Evolutionary conservation across 495 filamentous ascomycete species (phyloP).

Genomic region (Aspergillus coremiiformis): DNA sequence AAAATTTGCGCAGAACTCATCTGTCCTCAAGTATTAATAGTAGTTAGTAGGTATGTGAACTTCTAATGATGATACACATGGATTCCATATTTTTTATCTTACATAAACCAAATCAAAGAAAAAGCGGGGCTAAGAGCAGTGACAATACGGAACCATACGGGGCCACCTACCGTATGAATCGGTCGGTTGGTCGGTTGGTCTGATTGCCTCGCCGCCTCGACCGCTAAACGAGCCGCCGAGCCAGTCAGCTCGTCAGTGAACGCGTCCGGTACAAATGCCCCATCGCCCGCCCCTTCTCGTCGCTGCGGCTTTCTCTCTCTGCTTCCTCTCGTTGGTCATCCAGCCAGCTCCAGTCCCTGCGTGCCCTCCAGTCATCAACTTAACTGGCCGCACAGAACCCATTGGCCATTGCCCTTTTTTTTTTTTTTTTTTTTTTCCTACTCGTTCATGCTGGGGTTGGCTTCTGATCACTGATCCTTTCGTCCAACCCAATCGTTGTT

Average conservation of each 20-base stretch:
- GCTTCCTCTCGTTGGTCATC: slow-evolving; percentile 44
- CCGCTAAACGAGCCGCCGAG: slow-evolving; percentile 16
- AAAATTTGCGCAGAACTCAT: too few species aligned
- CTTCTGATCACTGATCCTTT: slow-evolving; percentile 16
- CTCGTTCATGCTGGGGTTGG: slow-evolving; percentile 11
- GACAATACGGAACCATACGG: slow-evolving; percentile 14
- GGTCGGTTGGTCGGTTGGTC: slow-evolving; percentile 11
- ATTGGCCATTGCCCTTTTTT: slow-evolving; percentile 15
- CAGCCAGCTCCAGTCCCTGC: slow-evolving; percentile 26
- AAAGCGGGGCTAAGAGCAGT: slow-evolving; percentile 14
- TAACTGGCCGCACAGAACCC: slow-evolving; percentile 22
- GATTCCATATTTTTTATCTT: not conserved
- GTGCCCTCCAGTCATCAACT: slow-evolving; percentile 21
- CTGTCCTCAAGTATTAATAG: too few species aligned
- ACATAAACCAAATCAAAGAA: slow-evolving; percentile 1
- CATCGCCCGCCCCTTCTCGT: slow-evolving; percentile 39
- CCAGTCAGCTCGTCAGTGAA: slow-evolving; percentile 26
- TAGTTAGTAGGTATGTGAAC: too few species aligned
- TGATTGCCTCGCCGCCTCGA: slow-evolving; percentile 13
- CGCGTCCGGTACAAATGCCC: slow-evolving; percentile 39
- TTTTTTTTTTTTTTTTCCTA: slow-evolving; percentile 24
- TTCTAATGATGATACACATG: too few species aligned
- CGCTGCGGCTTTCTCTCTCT: slow-evolving; percentile 35
- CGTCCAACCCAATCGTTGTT: slow-evolving; percentile 19
- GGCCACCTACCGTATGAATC: not conserved